phyloP scores from a whole-genome alignment of 108 stramenopile genomes.

The Aureococcus anophagefferens region DNA sequence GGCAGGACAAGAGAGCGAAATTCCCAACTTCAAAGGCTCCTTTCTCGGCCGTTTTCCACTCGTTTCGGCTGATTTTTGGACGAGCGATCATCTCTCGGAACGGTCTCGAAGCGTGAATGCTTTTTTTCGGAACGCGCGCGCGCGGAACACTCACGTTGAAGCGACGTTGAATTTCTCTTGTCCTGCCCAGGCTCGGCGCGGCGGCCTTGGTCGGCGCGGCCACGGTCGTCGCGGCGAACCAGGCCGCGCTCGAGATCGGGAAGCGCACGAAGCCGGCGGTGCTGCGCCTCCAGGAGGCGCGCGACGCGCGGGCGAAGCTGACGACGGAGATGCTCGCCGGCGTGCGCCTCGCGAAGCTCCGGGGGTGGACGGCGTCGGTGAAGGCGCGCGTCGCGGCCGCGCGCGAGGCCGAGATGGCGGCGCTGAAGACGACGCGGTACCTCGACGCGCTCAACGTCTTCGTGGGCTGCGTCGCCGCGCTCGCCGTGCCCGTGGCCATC shows the following conservation, averaged over 20 bases:
- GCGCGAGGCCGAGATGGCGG: conserved; percentile 3
- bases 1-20: no score
- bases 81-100: no score
- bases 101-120: no score
- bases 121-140: no score
- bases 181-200: no score
- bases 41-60: no score
- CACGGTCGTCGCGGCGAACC: conserved; percentile 1
- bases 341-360: not conserved
- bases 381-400: not conserved
- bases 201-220: not conserved
- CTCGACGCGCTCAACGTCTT: not conserved
- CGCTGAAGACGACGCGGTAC: not conserved
- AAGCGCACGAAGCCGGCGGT: not conserved
- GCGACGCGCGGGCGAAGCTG: conserved; percentile 4
- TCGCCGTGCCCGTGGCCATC: conserved; percentile 7
- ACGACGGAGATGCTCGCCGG: conserved; percentile 6
- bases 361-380: not conserved
- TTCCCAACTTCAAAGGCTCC: no score
- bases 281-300: not conserved
- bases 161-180: no score
- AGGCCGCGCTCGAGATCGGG: not conserved
- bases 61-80: no score
- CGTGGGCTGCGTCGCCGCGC: not conserved
- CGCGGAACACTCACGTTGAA: no score